A percentile compares a stretch with the other conserved stretches of the same genome.
phyloP scores from a whole-genome alignment of 306 rosid genomes.

The Cicer bijugum region DNA sequence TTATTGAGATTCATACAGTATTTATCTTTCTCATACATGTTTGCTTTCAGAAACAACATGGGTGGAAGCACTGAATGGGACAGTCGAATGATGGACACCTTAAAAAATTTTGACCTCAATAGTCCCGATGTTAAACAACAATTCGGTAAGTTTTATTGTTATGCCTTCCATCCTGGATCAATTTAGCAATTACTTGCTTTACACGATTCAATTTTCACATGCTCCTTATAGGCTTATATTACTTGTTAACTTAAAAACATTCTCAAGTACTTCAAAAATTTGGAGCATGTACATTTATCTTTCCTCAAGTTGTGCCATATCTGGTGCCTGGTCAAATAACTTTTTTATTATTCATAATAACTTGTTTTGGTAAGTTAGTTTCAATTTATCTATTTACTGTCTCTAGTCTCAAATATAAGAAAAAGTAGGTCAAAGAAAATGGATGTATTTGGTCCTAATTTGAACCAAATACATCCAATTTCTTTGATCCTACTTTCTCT shows the following conservation, averaged over 20 bases:
- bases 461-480: too few relatives aligned
- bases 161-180: background rate
- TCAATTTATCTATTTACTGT: background rate
- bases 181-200: background rate
- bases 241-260: slow-evolving; percentile 5
- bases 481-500: too few relatives aligned
- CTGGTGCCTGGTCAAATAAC: too few relatives aligned
- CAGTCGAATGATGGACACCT: slow-evolving; percentile 80
- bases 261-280: background rate
- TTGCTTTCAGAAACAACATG: slow-evolving; percentile 76
- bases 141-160: slow-evolving; percentile 67
- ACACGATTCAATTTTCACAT: background rate
- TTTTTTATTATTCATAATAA: slow-evolving; percentile 2
- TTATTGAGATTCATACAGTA: slow-evolving; percentile 16
- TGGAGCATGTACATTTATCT: too few relatives aligned
- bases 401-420: too few relatives aligned
- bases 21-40: slow-evolving; percentile 19
- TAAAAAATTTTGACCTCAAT: slow-evolving; percentile 90
- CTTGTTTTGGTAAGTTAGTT: slow-evolving; percentile 30
- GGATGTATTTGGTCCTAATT: too few relatives aligned
- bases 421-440: too few relatives aligned
- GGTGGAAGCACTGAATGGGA: slow-evolving; percentile 87
- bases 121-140: slow-evolving; percentile 97
- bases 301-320: too few relatives aligned
- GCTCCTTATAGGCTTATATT: background rate